A percentile compares a stretch with the other conserved stretches of the same genome.
These are phyloP conservation scores for Cladochytrium replicatum DNA, from an alignment of 192 early-diverging fungal genomes.

Conservation along the genomic window DNA sequence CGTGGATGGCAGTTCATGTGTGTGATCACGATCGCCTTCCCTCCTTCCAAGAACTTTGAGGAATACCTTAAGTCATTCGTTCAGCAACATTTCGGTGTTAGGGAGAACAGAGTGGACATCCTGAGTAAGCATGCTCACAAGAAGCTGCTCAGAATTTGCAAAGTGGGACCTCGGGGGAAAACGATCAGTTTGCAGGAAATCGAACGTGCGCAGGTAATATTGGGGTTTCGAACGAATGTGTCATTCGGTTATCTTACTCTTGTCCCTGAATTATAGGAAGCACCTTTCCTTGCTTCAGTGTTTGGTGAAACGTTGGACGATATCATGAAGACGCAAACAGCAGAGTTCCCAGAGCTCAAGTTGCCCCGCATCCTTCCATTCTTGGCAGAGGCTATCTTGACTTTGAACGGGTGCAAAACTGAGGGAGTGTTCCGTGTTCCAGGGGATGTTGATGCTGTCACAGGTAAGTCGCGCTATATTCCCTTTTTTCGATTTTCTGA, in stretches of 20 bases:
- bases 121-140: constrained; percentile 29
- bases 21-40: constrained; percentile 77
- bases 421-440: constrained; percentile 97
- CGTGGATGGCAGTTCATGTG: constrained; percentile 82
- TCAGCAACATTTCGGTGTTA: constrained; percentile 40
- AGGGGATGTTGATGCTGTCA: constrained; percentile 79
- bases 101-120: constrained; percentile 15
- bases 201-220: constrained; percentile 42
- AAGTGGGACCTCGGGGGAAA: constrained; percentile 69
- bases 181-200: constrained; percentile 58
- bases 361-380: constrained; percentile 78
- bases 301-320: constrained; percentile 85
- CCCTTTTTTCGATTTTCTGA: constrained; percentile 3
- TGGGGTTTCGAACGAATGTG: background rate
- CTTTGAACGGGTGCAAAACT: constrained; percentile 63
- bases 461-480: constrained; percentile 41
- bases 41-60: constrained; percentile 80
- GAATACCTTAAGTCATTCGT: constrained; percentile 75
- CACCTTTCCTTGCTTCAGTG: constrained; percentile 73
- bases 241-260: too few species aligned
- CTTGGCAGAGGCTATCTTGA: constrained; percentile 60
- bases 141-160: constrained; percentile 61
- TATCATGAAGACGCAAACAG: constrained; percentile 56
- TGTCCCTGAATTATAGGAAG: constrained; percentile 35
- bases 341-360: constrained; percentile 33